Evolutionary conservation across 164 flowering plant species (phyloP).

Genomic region (Aristolochia fimbriata): DNA sequence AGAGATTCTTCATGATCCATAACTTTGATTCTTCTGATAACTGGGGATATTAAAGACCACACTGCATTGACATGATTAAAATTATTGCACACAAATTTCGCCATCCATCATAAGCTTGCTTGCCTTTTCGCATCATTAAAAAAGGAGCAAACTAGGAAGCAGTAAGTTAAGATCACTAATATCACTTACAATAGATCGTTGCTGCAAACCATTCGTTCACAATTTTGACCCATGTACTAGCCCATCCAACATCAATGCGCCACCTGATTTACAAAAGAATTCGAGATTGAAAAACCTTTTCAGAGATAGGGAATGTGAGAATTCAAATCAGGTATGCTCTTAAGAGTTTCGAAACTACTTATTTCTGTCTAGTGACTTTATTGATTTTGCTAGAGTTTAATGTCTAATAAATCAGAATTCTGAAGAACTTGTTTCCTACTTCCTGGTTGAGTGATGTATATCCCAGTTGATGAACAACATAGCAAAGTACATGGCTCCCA

Average conservation of each 20-base stretch:
- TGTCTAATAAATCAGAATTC: background rate
- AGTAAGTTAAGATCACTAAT: conserved; percentile 8
- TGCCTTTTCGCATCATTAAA: background rate
- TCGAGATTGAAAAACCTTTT: background rate
- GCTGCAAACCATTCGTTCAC: conserved; percentile 94
- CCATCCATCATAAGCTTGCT: background rate
- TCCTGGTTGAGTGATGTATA: conserved; percentile 44
- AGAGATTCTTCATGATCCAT: conserved; percentile 31
- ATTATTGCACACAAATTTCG: background rate
- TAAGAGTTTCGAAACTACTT: too few relatives aligned
- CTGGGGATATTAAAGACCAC: conserved; percentile 66
- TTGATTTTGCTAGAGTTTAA: background rate
- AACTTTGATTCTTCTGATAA: conserved; percentile 30
- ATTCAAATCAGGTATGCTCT: too few relatives aligned
- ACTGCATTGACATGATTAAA: conserved; percentile 36
- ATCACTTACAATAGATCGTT: conserved; percentile 55
- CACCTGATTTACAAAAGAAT: conserved; percentile 38
- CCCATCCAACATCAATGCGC: conserved; percentile 96
- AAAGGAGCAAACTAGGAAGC: too few relatives aligned
- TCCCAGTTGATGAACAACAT: conserved; percentile 94
- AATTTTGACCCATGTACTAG: conserved; percentile 94
- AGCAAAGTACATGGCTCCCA: conserved; percentile 94
- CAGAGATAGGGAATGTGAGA: background rate
- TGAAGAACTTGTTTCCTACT: conserved; percentile 27
- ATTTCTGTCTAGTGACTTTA: too few relatives aligned